Evolutionary conservation across 2,329 filamentous ascomycete genomes (phyloP), one percentile per base, ranked within the genome.

Genomic region (Plectosphaerella plurivora): DNA sequence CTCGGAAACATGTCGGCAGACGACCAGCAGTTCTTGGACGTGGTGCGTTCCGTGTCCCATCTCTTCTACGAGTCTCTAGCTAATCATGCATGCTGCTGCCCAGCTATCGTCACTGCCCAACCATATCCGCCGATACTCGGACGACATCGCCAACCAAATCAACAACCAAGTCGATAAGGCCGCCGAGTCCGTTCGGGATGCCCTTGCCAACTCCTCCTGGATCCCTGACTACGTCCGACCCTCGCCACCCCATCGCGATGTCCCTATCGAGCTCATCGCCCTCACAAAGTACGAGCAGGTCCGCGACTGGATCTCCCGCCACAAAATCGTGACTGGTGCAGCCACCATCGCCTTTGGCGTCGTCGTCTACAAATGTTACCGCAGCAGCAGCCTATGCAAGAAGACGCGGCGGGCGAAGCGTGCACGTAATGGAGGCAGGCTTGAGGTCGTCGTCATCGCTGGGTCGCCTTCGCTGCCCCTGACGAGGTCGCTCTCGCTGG

Each of bases 391-490:
- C 52, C 82, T 82, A 54, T 76, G 80, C 51, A 83, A 81, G 54
- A 88, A 85, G 66, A 80, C 79, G 51, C 82, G 93, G 58, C 83
- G 90, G 57, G 94, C 92, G 11, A 86, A 80, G 70, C 84, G 88
- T 51, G 89, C 91, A 3, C 79, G 81, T 48, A 96, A 91, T 71
- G 94, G 94, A 22, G 90, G 89, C 4, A 82, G 94, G 50, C 84
- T 87, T 57, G 94, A 99, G 69, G 93, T 97, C 5, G 75, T 84
- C 66, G 88, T 97, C 25, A 81, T 97, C 56, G 91, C 91, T 20
- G 93, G 93, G n/a, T 91, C 90, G 18, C 88, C 91, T 3, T 83
- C 87, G 48, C 85, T 96, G 62, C 88, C 92, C 15, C 78, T 97
- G 63, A 93, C 91, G 7, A 87, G 86, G 63, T 91, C 90, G 11